Evolutionary conservation across 2,329 filamentous ascomycete genomes (phyloP).

Genomic region (Fusarium papillatum): DNA sequence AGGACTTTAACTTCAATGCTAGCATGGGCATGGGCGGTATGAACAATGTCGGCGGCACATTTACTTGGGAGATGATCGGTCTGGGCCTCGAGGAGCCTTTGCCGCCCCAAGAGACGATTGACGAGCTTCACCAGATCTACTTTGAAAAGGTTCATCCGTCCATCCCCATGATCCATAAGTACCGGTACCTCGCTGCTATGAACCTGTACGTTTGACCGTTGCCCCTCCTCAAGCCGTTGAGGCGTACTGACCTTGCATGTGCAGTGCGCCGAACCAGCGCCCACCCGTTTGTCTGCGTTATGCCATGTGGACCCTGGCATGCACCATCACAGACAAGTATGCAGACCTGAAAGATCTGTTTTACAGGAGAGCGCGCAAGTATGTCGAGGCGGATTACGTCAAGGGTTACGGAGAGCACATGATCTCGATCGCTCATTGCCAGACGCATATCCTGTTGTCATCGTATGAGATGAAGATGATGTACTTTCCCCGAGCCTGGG

Average conservation of each 20-base stretch:
- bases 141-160: slow-evolving; percentile 93
- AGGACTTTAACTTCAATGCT: slow-evolving; percentile 71
- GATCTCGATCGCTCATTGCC: slow-evolving; percentile 87
- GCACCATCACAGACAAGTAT: slow-evolving; percentile 87
- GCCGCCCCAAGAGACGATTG: slow-evolving; percentile 74
- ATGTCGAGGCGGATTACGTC: slow-evolving; percentile 90
- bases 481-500: slow-evolving; percentile 97
- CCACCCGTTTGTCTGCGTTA: slow-evolving; percentile 92
- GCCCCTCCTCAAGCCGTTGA: background rate
- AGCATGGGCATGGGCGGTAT: slow-evolving; percentile 63
- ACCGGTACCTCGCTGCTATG: slow-evolving; percentile 89
- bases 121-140: slow-evolving; percentile 91
- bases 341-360: slow-evolving; percentile 86
- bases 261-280: slow-evolving; percentile 81
- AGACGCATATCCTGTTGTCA: slow-evolving; percentile 84
- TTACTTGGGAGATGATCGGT: slow-evolving; percentile 84
- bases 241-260: slow-evolving; percentile 24
- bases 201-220: slow-evolving; percentile 71
- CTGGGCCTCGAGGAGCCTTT: slow-evolving; percentile 71
- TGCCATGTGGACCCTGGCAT: slow-evolving; percentile 96
- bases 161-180: slow-evolving; percentile 89
- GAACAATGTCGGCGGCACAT: slow-evolving; percentile 66
- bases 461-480: slow-evolving; percentile 97
- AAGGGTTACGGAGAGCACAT: slow-evolving; percentile 92
- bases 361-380: slow-evolving; percentile 91